Evolutionary conservation across 2,329 filamentous ascomycete genomes (phyloP).

Genomic region (Epichloe uncinata): DNA sequence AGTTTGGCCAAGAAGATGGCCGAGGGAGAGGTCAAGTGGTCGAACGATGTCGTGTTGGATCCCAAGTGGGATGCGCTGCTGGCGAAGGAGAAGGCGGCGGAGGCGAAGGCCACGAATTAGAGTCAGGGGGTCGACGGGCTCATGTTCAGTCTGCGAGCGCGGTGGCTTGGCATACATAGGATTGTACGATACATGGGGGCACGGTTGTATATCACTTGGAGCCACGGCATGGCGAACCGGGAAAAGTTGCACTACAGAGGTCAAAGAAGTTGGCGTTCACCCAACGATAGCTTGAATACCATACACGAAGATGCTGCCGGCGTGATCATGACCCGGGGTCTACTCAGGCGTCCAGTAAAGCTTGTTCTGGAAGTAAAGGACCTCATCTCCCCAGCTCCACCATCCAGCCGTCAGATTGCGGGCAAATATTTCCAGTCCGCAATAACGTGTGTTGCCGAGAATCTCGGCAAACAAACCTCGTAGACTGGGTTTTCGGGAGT

Average conservation of each 20-base stretch:
- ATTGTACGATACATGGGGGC: conserved; percentile 15
- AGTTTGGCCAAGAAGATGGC: conserved; percentile 51
- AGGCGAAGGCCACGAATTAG: conserved; percentile 10
- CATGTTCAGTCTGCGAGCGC: no score
- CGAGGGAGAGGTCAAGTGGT: conserved; percentile 48
- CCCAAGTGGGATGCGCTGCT: conserved; percentile 30
- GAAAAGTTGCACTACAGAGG: background rate
- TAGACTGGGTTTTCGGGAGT: conserved; percentile 67
- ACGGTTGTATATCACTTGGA: conserved; percentile 19
- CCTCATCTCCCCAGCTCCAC: conserved; percentile 70
- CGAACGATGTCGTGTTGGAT: conserved; percentile 30
- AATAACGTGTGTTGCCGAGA: conserved; percentile 33
- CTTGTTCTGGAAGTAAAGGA: conserved; percentile 52
- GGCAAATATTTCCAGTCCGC: conserved; percentile 64
- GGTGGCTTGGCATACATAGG: background rate
- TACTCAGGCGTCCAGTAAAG: conserved; percentile 30
- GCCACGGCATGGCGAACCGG: background rate
- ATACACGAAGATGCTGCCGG: no score
- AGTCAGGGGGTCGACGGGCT: background rate
- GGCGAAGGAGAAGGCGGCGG: conserved; percentile 10
- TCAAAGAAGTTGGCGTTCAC: background rate
- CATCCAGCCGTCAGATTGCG: conserved; percentile 61
- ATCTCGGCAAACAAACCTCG: conserved; percentile 43
- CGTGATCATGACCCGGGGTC: background rate
- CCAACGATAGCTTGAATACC: no score